Evolutionary conservation across 352 stramenopile species (phyloP).

Genomic region (Albugo candida): DNA sequence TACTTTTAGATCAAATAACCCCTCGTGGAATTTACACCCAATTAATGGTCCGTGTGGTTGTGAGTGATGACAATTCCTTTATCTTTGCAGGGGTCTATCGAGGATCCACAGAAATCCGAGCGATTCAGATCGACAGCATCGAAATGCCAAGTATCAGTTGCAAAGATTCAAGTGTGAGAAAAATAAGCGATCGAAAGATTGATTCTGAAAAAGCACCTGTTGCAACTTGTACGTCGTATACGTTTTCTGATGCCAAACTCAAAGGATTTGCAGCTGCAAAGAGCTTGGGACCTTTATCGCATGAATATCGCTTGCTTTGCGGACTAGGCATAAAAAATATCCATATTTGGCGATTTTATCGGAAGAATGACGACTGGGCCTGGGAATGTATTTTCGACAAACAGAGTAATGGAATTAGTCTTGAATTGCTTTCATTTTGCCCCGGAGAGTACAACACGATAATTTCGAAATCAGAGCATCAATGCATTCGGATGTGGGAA

Average conservation of each 20-base stretch:
- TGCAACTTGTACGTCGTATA: conserved; percentile 14
- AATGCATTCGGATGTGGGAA: conserved; percentile 70
- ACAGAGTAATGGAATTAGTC: conserved; percentile 67
- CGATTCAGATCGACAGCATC: conserved; percentile 68
- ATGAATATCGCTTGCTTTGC: conserved; percentile 59
- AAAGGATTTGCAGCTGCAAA: conserved; percentile 69
- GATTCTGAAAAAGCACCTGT: not conserved
- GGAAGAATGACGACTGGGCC: conserved; percentile 24
- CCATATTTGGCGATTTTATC: conserved; percentile 71
- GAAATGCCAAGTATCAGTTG: conserved; percentile 17
- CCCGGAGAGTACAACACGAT: conserved; percentile 27
- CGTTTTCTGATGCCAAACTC: conserved; percentile 62
- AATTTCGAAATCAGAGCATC: conserved; percentile 72
- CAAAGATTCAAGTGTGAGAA: not conserved
- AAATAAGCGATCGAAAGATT: no score
- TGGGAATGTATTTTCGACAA: conserved; percentile 80
- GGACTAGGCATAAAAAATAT: conserved; percentile 77
- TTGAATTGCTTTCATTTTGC: conserved; percentile 64
- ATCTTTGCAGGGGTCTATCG: conserved; percentile 75
- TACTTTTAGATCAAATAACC: conserved; percentile 65
- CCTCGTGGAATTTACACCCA: conserved; percentile 66
- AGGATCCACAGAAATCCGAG: conserved; percentile 71
- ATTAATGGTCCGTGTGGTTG: conserved; percentile 53
- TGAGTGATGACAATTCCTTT: conserved; percentile 61
- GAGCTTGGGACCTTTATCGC: conserved; percentile 21